Percentiles rank a stretch among this genome's conserved stretches.
Conservation (phyloP, 176 grass and related monocot species). For the Puccinellia tenuiflora region DNA sequence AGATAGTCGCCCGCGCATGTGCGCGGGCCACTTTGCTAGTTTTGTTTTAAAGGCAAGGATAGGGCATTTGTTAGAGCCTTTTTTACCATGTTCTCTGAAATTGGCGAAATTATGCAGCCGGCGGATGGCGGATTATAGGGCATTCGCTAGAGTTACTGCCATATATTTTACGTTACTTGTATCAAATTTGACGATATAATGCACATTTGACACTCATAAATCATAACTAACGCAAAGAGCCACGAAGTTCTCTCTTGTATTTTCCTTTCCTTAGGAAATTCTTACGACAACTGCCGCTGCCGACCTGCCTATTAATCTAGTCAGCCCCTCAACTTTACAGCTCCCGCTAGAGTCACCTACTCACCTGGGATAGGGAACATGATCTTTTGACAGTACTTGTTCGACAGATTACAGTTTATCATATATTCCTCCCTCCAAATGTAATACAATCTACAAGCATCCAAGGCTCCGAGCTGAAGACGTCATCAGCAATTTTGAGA, state of each 20-base stretch:
- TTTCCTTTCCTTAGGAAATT: not conserved
- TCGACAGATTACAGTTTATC: slow-evolving; percentile 2
- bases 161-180: no score
- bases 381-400: slow-evolving; percentile 18
- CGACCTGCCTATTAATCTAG: not conserved
- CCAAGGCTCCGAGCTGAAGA: not conserved
- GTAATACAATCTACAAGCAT: not conserved
- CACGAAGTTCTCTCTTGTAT: not conserved
- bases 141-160: no score
- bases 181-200: no score
- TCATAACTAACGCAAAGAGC: no score
- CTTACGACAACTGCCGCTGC: not conserved
- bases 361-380: not conserved
- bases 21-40: no score
- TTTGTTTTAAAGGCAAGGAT: no score
- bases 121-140: no score
- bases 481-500: not conserved
- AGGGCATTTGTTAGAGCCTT: no score
- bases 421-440: not conserved
- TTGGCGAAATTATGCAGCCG: no score
- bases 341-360: slow-evolving; percentile 19
- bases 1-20: no score
- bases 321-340: slow-evolving; percentile 21
- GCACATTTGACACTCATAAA: no score
- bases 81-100: no score